Conservation (phyloP, 2,329 filamentous ascomycete genomes). For the Diaporthe citri region DNA sequence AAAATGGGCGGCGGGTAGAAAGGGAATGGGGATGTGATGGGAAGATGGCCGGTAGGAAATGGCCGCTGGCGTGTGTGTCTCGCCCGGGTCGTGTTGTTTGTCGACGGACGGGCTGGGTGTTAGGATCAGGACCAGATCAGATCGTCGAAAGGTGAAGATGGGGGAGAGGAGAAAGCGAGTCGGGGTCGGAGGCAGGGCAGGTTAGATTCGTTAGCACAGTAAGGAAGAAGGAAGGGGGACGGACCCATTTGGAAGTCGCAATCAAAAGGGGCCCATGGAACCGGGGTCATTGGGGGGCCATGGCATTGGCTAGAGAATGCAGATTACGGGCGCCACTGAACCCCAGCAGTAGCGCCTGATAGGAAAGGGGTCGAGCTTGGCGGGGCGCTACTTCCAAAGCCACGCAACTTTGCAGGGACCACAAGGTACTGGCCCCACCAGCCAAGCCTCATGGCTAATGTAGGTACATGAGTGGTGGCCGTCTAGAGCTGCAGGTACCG, state of each 20-base stretch:
- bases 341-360: slow-evolving; percentile 6
- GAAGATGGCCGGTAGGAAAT: slow-evolving; percentile 30
- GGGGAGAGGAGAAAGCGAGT: slow-evolving; percentile 31
- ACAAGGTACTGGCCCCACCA: neutral
- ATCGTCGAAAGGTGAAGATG: slow-evolving; percentile 35
- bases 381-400: neutral
- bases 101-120: slow-evolving; percentile 30
- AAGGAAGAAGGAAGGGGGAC: slow-evolving; percentile 33
- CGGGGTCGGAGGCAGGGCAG: slow-evolving; percentile 19
- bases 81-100: slow-evolving; percentile 25
- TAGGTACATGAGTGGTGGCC: slow-evolving; percentile 20
- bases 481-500: slow-evolving; percentile 34
- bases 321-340: slow-evolving; percentile 33
- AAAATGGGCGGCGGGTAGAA: slow-evolving; percentile 8
- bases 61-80: slow-evolving; percentile 28
- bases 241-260: slow-evolving; percentile 38
- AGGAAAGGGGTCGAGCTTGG: slow-evolving; percentile 33
- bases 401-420: neutral
- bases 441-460: neutral
- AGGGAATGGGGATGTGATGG: slow-evolving; percentile 1
- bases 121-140: slow-evolving; percentile 33
- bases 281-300: neutral
- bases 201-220: slow-evolving; percentile 37
- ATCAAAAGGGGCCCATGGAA: slow-evolving; percentile 40
- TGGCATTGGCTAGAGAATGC: slow-evolving; percentile 18